phyloP scores from a whole-genome alignment of 495 filamentous ascomycete species.

The Penicillium taxi region DNA sequence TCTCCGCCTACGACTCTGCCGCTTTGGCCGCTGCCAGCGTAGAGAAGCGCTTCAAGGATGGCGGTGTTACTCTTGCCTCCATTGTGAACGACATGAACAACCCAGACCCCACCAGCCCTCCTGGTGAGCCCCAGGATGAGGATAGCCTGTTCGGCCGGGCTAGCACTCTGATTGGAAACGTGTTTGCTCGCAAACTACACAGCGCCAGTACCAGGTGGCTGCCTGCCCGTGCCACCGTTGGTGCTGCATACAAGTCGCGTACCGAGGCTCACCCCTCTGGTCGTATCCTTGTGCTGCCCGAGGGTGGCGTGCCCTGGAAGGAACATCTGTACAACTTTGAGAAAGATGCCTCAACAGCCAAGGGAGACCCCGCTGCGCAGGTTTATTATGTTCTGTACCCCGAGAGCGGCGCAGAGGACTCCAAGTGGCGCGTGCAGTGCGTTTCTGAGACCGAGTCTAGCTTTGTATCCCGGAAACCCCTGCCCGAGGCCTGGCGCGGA shows the following conservation, averaged over 20 bases:
- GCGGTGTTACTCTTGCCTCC: slow-evolving; percentile 73
- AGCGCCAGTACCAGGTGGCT: slow-evolving; percentile 58
- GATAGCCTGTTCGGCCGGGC: slow-evolving; percentile 72
- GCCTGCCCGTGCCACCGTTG: slow-evolving; percentile 73
- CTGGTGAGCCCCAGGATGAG: slow-evolving; percentile 62
- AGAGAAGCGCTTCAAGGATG: slow-evolving; percentile 70
- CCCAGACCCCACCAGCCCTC: slow-evolving; percentile 29
- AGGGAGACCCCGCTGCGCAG: slow-evolving; percentile 34
- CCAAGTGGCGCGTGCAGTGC: slow-evolving; percentile 88
- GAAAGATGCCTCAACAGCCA: slow-evolving; percentile 40
- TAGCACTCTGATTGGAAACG: slow-evolving; percentile 72
- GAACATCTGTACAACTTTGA: slow-evolving; percentile 91
- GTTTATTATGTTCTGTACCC: slow-evolving; percentile 86
- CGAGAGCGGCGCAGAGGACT: slow-evolving; percentile 58
- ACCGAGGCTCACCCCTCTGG: slow-evolving; percentile 60
- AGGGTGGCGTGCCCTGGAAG: slow-evolving; percentile 79
- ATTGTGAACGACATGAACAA: slow-evolving; percentile 79
- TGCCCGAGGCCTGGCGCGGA: slow-evolving; percentile 88
- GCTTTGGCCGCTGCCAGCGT: slow-evolving; percentile 56
- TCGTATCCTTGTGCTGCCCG: slow-evolving; percentile 69
- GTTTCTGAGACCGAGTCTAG: slow-evolving; percentile 72
- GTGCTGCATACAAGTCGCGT: slow-evolving; percentile 58
- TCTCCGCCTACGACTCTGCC: slow-evolving; percentile 65
- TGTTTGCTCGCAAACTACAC: slow-evolving; percentile 68
- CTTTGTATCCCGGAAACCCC: slow-evolving; percentile 80